Evolutionary conservation across 1,139 yeast species (phyloP).

Genomic region (Candida buenavistaensis): DNA sequence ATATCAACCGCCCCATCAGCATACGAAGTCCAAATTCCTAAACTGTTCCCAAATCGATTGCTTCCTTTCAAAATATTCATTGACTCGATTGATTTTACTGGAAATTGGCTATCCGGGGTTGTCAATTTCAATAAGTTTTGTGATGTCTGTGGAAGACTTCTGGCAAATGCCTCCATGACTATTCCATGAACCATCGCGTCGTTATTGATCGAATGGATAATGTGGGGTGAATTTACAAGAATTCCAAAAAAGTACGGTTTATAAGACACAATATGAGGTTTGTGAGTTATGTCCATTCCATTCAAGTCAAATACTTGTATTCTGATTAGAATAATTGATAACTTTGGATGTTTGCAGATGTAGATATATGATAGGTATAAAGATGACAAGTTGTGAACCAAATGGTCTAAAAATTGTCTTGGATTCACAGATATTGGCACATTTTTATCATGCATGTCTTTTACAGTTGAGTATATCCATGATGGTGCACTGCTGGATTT

Average conservation of each 20-base stretch:
- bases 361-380: slow-evolving; percentile 60
- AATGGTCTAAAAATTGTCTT: slow-evolving; percentile 43
- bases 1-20: slow-evolving; percentile 66
- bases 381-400: slow-evolving; percentile 49
- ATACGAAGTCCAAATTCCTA: slow-evolving; percentile 72
- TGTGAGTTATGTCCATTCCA: slow-evolving; percentile 15
- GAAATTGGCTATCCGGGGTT: slow-evolving; percentile 35
- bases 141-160: slow-evolving; percentile 46
- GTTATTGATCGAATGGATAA: slow-evolving; percentile 57
- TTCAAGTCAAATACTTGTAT: slow-evolving; percentile 65
- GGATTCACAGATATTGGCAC: slow-evolving; percentile 42
- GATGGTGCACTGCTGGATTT: slow-evolving; percentile 33
- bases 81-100: slow-evolving; percentile 54
- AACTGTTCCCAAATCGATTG: slow-evolving; percentile 53
- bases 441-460: slow-evolving; percentile 35
- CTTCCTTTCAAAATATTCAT: slow-evolving; percentile 66
- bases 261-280: slow-evolving; percentile 50
- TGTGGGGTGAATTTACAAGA: slow-evolving; percentile 65
- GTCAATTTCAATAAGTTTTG: slow-evolving; percentile 27
- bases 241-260: slow-evolving; percentile 66
- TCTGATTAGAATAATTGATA: slow-evolving; percentile 61
- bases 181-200: slow-evolving; percentile 48
- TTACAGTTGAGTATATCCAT: slow-evolving; percentile 63
- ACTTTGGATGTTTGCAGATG: slow-evolving; percentile 63
- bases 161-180: slow-evolving; percentile 59